These are phyloP conservation scores for Fusarium sp. DNA, from an alignment of 2,329 filamentous ascomycete species.

Conservation along the genomic window DNA sequence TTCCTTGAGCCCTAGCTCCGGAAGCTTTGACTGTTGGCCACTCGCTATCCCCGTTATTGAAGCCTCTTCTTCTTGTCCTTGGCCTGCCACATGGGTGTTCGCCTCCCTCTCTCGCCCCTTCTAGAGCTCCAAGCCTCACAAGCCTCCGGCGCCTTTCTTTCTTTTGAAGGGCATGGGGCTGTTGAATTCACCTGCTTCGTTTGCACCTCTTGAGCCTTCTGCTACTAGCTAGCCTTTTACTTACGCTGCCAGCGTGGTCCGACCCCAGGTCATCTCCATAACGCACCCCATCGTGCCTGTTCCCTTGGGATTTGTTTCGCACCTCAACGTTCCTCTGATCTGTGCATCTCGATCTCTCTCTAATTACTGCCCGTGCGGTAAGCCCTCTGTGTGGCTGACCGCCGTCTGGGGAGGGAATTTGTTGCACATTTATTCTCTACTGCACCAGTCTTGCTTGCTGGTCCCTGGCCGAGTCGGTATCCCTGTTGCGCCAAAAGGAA, in stretches of 20 bases:
- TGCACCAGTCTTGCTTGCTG: not conserved
- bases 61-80: constrained; percentile 36
- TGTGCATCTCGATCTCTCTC: not conserved
- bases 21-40: constrained; percentile 39
- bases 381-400: constrained; percentile 26
- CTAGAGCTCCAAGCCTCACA: constrained; percentile 27
- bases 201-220: constrained; percentile 20
- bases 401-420: constrained; percentile 15
- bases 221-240: constrained; percentile 18
- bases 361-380: constrained; percentile 17
- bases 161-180: constrained; percentile 28
- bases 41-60: constrained; percentile 34
- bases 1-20: constrained; percentile 40
- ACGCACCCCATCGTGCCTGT: constrained; percentile 3
- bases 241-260: constrained; percentile 9
- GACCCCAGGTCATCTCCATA: constrained; percentile 1
- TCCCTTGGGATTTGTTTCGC: not conserved
- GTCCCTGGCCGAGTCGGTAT: constrained; percentile 31
- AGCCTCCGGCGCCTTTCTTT: constrained; percentile 22
- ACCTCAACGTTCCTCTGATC: not conserved
- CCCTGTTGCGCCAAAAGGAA: constrained; percentile 39
- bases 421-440: constrained; percentile 19
- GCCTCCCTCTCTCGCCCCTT: constrained; percentile 30
- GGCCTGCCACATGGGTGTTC: constrained; percentile 23
- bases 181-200: constrained; percentile 26